A percentile compares a stretch with the other conserved stretches of the same genome.
These are phyloP conservation scores for Fibroporia radiculosa DNA, from an alignment of 768 basidiomycete genomes.

Conservation along the genomic window DNA sequence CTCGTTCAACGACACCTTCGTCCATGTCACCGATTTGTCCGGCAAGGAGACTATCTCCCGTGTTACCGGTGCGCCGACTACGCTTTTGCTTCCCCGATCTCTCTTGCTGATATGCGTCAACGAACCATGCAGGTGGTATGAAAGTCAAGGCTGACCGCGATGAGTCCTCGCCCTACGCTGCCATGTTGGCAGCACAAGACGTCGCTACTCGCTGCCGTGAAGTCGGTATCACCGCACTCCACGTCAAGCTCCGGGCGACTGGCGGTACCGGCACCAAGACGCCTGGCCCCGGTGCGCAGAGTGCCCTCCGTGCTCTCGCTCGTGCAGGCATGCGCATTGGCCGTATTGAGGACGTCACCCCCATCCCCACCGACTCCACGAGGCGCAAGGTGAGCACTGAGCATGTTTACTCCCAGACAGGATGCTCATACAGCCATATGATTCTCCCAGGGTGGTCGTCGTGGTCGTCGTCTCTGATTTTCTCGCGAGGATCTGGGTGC, in stretches of 20 bases:
- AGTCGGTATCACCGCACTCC: constrained; percentile 96
- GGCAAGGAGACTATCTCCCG: constrained; percentile 99
- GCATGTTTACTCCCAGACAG: neutral
- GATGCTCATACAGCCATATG: neutral
- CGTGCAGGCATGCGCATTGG: constrained; percentile 98
- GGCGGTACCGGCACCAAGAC: constrained; percentile 99
- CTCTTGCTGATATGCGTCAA: neutral
- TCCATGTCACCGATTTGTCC: constrained; percentile 97
- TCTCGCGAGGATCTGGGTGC: constrained; percentile 11
- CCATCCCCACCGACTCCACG: constrained; percentile 94
- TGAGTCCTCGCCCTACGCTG: constrained; percentile 95
- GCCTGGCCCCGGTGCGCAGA: constrained; percentile 97
- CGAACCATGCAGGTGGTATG: constrained; percentile 76
- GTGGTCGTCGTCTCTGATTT: constrained; percentile 87
- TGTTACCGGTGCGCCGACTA: constrained; percentile 69
- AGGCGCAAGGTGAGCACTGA: constrained; percentile 74
- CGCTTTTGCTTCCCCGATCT: neutral
- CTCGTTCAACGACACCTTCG: constrained; percentile 99
- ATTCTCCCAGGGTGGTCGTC: constrained; percentile 81
- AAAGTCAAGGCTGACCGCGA: constrained; percentile 99
- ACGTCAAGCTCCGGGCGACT: constrained; percentile 98
- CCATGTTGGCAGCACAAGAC: constrained; percentile 98
- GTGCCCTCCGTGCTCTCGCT: constrained; percentile 94
- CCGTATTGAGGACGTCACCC: constrained; percentile 97
- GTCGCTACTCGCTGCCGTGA: constrained; percentile 95